phyloP scores from a whole-genome alignment of 768 basidiomycete species.

The Boletales sp. region DNA sequence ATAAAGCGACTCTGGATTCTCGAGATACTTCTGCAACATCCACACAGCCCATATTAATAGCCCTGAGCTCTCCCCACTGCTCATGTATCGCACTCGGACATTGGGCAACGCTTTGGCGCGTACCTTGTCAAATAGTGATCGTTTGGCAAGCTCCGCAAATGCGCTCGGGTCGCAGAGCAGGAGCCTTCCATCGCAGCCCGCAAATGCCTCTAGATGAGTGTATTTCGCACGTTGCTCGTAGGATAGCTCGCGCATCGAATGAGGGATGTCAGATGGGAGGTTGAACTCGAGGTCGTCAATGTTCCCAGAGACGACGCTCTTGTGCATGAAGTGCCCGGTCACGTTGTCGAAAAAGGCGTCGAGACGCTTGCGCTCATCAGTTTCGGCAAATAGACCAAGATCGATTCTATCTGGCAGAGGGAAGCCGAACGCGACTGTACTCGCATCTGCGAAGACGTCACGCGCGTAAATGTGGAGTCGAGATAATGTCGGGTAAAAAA shows the following conservation, averaged over 20 bases:
- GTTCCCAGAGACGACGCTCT: constrained; percentile 14
- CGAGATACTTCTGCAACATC: constrained; percentile 9
- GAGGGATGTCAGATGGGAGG: constrained; percentile 1
- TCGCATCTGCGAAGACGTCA: constrained; percentile 1
- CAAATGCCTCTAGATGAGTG: background rate
- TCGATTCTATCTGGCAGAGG: background rate
- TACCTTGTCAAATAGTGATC: constrained; percentile 14
- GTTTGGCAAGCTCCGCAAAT: constrained; percentile 9
- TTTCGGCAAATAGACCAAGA: background rate
- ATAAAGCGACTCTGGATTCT: constrained; percentile 1
- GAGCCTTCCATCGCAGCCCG: constrained; percentile 13
- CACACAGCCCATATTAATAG: constrained; percentile 8
- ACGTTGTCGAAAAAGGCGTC: constrained; percentile 13
- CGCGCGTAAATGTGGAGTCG: background rate
- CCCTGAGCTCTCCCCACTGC: constrained; percentile 10
- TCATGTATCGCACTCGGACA: constrained; percentile 18
- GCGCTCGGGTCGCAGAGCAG: constrained; percentile 2
- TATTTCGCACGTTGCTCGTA: constrained; percentile 11
- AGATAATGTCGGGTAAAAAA: background rate
- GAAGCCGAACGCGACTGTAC: constrained; percentile 3
- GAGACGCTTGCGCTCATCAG: constrained; percentile 10
- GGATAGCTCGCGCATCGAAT: constrained; percentile 11
- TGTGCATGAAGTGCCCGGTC: constrained; percentile 16
- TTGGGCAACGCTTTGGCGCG: constrained; percentile 2
- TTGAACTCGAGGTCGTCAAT: constrained; percentile 15